phyloP scores from a whole-genome alignment of 306 rosid genomes.

The Cyclanthera cordifolia region DNA sequence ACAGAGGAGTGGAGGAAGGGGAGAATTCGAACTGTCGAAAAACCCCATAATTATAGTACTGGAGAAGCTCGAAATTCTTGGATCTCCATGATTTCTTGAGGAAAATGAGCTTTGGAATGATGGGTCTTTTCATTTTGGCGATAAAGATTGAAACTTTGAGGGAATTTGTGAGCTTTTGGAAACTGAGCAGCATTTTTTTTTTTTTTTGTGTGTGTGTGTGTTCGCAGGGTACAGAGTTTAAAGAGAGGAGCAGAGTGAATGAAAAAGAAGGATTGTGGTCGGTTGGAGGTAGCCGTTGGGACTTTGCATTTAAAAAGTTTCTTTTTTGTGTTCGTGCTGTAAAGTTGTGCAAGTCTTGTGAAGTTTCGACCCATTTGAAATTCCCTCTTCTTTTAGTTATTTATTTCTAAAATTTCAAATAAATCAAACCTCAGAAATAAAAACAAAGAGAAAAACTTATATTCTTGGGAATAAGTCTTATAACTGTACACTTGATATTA shows the following conservation, averaged over 20 bases:
- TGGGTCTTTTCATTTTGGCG: constrained; percentile 33
- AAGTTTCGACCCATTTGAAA: too few relatives aligned
- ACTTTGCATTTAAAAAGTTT: neutral
- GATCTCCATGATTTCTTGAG: constrained; percentile 22
- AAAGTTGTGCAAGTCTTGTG: too few relatives aligned
- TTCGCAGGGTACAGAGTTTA: too few relatives aligned
- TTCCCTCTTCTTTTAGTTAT: too few relatives aligned
- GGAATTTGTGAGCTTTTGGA: constrained; percentile 29
- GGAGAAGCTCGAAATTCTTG: constrained; percentile 27
- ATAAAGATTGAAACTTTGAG: constrained; percentile 24
- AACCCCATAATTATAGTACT: constrained; percentile 28
- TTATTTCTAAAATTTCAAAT: too few relatives aligned
- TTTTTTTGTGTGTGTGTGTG: too few relatives aligned
- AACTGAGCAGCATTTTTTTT: constrained; percentile 43
- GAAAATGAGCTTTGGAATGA: constrained; percentile 24
- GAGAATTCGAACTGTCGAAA: constrained; percentile 34
- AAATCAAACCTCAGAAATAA: too few relatives aligned
- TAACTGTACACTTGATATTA: too few relatives aligned
- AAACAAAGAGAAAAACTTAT: too few relatives aligned
- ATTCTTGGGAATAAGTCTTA: too few relatives aligned
- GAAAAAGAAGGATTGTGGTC: constrained; percentile 37
- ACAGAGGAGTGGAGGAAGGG: constrained; percentile 40
- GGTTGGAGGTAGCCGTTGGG: constrained; percentile 60
- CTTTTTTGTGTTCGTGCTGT: too few relatives aligned
- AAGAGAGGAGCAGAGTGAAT: constrained; percentile 27